Conservation (phyloP, 352 stramenopile genomes). For the Pythium diclinum region DNA sequence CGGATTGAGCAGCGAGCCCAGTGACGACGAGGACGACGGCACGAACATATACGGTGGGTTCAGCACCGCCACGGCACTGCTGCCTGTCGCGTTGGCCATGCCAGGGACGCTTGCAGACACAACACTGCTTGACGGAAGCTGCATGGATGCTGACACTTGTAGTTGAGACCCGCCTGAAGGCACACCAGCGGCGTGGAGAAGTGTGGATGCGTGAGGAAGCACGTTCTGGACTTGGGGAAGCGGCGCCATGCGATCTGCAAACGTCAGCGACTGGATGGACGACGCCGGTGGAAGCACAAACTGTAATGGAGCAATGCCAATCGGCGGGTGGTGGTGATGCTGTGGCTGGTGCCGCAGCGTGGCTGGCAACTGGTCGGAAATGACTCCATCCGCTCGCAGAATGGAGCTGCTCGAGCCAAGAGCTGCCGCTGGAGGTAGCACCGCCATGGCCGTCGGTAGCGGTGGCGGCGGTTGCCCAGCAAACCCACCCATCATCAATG, state of each 20-base stretch:
- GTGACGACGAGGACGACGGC: conserved; percentile 9
- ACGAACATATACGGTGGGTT: conserved; percentile 10
- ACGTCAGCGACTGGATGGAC: conserved; percentile 30
- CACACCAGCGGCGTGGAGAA: conserved; percentile 12
- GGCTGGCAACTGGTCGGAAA: not conserved
- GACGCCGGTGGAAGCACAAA: conserved; percentile 44
- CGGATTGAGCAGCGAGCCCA: conserved; percentile 34
- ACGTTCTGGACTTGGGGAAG: conserved; percentile 29
- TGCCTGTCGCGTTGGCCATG: not conserved
- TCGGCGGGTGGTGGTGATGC: conserved; percentile 15
- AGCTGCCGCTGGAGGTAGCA: conserved; percentile 9
- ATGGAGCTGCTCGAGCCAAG: not conserved
- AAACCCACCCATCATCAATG: conserved; percentile 9
- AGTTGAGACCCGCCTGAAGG: not conserved
- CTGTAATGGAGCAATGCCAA: conserved; percentile 26
- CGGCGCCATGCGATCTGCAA: conserved; percentile 23
- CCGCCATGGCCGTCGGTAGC: not conserved
- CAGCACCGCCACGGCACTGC: not conserved
- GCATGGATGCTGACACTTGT: not conserved
- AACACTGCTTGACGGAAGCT: not conserved
- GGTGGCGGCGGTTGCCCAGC: not conserved
- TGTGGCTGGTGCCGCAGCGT: conserved; percentile 5
- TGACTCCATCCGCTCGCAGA: not conserved
- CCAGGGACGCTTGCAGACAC: not conserved
- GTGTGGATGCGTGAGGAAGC: conserved; percentile 26